Base-by-base conservation (phyloP, 2,329 filamentous ascomycete genomes). In the Aphanoascus verrucosus region DNA sequence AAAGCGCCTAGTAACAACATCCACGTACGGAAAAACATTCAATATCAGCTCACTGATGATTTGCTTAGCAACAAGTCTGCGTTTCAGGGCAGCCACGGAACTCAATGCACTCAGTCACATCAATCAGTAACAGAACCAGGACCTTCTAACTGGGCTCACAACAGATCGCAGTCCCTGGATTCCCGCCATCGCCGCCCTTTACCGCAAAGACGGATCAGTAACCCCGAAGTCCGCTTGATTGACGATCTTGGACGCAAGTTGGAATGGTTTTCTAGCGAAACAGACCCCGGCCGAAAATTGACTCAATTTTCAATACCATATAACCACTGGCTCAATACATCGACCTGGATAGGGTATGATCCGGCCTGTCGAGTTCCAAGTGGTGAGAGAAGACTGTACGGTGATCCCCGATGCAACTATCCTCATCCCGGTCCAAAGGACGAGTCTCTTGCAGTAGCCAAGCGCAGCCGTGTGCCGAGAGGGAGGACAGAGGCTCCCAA, bases 281-380 rank as follows among this genome's bases (percentile, higher is more conserved):
- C 66, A 19, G 67, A 64, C 4, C 69, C 70, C 5, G 70, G 69
- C 8, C 62, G 66, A 45, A 69, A 66, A 54, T 65, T 69, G 5
- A 71, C 66, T 50, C 67, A 71, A 55, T 72, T 72, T 52, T 60
- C 66, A 20, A 55, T 69, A 19, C 63, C 72, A 40, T 64, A 68
- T 32, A 71, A 70, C 46, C 70, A 71, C 53, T 72, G 69, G 69
- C 49, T 72, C n/a, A 72, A 71, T 51, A 62, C 56, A 40, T 60
- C 65, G 32, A 71, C 69, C 1, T 71, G 68, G 69, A 45, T 68
- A 17, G 67, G 72, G 28, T 62, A 64, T 40, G 69, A 71, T 53
- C 68, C 69, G 7, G 56, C 64, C n/a, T 71, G 67, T 28, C 63
- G 70, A 49, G 61, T 69, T 23, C 54, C 65, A 5, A 59, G 56